phyloP scores from a whole-genome alignment of 2,329 filamentous ascomycete species.

The Ophiostoma sp. region DNA sequence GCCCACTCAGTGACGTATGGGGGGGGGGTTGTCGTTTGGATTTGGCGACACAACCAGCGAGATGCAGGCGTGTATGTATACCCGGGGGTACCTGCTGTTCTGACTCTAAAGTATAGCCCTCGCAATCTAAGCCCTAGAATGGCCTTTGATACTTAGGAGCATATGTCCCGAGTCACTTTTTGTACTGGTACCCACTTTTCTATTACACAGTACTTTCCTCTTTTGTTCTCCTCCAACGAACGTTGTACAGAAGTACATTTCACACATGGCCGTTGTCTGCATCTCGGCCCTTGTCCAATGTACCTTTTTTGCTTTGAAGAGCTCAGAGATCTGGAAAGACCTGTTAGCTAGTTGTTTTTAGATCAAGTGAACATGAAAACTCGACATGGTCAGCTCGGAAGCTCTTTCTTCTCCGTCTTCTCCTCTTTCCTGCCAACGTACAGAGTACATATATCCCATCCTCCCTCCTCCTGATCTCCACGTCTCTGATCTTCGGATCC shows the following conservation, averaged over 20 bases:
- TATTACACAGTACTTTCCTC: constrained; percentile 12
- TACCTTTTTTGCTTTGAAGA: background rate
- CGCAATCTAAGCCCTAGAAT: background rate
- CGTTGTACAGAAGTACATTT: background rate
- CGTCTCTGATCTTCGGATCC: background rate
- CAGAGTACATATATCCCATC: background rate
- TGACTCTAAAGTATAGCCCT: background rate
- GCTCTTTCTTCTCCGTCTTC: background rate
- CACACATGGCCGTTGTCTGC: background rate
- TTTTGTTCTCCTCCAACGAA: constrained; percentile 10
- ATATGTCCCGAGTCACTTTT: background rate
- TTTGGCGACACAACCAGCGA: background rate
- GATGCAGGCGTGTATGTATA: background rate
- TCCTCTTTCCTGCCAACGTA: background rate
- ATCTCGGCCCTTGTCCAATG: background rate
- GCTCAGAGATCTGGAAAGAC: background rate
- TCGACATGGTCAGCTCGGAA: background rate
- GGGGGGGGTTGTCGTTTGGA: background rate
- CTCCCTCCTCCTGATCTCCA: background rate
- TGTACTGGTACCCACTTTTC: background rate
- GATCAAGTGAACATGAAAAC: background rate
- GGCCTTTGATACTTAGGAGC: background rate
- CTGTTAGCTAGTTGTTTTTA: background rate
- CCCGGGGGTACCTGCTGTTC: background rate
- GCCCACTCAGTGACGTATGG: constrained; percentile 12